Conservation (phyloP, 345 rosid genomes). For the Leavenworthia alabamica region DNA sequence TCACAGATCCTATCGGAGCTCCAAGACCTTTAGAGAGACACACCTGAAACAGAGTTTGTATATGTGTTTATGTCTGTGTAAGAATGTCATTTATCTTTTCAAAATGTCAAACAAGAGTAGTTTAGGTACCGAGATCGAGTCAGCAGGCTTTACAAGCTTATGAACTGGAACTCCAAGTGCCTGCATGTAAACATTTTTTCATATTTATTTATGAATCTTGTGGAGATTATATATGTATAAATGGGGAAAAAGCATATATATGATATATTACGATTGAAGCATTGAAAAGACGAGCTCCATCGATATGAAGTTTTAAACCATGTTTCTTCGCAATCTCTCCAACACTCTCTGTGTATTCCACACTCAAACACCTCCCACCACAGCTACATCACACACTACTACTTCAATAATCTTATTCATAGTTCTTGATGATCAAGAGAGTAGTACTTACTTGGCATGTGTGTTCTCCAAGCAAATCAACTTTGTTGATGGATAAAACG, state of each 20-base stretch:
- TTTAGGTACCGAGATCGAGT: conserved; percentile 59
- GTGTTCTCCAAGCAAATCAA: conserved; percentile 91
- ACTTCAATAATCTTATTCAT: background rate
- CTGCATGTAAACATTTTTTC: conserved; percentile 23
- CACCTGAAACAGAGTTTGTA: conserved; percentile 42
- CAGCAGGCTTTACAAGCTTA: conserved; percentile 77
- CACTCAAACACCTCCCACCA: conserved; percentile 83
- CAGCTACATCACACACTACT: conserved; percentile 38
- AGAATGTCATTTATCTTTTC: background rate
- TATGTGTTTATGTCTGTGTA: too few relatives aligned
- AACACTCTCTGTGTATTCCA: conserved; percentile 58
- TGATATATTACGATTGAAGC: conserved; percentile 53
- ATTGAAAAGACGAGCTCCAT: conserved; percentile 95
- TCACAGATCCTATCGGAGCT: conserved; percentile 84
- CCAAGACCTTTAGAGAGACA: conserved; percentile 92
- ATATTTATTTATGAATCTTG: background rate
- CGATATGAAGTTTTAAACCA: conserved; percentile 86
- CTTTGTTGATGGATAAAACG: conserved; percentile 73
- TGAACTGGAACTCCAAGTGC: conserved; percentile 84
- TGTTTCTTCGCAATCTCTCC: conserved; percentile 78
- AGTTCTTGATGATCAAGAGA: background rate
- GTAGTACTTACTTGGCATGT: conserved; percentile 72
- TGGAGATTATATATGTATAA: background rate
- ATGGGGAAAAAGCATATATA: background rate
- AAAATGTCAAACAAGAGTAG: background rate